Evolutionary conservation across 768 basidiomycete species (phyloP).

Genomic region (Mrakia hoshinonis): DNA sequence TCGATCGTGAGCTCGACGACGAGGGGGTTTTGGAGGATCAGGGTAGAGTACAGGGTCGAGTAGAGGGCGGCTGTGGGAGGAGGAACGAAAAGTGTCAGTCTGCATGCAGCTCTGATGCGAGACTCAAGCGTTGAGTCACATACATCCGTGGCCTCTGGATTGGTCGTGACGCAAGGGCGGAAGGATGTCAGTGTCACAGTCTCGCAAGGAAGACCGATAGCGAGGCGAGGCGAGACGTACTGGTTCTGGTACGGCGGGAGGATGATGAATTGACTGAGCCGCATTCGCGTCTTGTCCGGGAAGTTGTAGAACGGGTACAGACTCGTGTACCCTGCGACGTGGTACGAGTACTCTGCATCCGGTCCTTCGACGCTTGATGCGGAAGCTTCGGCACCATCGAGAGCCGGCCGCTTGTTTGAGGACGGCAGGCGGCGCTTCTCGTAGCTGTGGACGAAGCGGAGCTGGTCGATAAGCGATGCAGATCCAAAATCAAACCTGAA

Average conservation of each 20-base stretch:
- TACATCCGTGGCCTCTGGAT: slow-evolving; percentile 70
- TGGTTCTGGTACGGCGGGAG: slow-evolving; percentile 78
- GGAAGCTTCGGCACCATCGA: not conserved
- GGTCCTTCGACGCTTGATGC: slow-evolving; percentile 1
- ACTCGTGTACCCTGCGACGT: slow-evolving; percentile 89
- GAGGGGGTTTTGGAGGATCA: not conserved
- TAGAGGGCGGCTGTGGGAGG: slow-evolving; percentile 18
- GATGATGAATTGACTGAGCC: slow-evolving; percentile 76
- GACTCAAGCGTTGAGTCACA: slow-evolving; percentile 37
- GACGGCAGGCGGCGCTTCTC: slow-evolving; percentile 63
- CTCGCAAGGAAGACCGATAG: not conserved
- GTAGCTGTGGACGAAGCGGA: slow-evolving; percentile 49
- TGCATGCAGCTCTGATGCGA: not conserved
- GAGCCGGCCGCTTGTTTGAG: not conserved
- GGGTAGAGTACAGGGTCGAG: slow-evolving; percentile 6
- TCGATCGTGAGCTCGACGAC: slow-evolving; percentile 51
- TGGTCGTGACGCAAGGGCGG: not conserved
- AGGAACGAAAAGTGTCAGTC: not conserved
- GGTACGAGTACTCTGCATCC: slow-evolving; percentile 56
- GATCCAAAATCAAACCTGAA: not conserved
- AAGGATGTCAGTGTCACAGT: not conserved
- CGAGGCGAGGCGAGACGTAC: not conserved
- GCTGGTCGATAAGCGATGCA: not conserved
- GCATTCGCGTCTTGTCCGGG: slow-evolving; percentile 68
- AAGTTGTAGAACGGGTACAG: slow-evolving; percentile 93